Conservation (phyloP, 2,329 filamentous ascomycete genomes). For the Ilyonectria mors-panacis region DNA sequence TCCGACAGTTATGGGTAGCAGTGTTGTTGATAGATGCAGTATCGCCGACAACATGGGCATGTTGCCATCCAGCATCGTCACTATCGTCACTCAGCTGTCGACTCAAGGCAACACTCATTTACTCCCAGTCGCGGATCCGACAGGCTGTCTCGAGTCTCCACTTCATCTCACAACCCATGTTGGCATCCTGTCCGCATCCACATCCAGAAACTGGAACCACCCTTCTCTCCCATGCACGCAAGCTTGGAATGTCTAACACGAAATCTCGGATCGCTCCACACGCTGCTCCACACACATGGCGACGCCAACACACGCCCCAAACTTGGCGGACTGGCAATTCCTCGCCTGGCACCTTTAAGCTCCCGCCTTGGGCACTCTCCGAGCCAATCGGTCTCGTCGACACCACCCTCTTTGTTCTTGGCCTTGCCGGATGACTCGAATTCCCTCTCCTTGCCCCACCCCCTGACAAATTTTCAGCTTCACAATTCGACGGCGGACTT, state of each 20-base stretch:
- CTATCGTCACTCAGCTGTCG: background rate
- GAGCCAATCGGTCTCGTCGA: slow-evolving; percentile 11
- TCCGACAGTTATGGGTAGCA: background rate
- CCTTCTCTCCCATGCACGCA: background rate
- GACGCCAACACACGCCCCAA: slow-evolving; percentile 1
- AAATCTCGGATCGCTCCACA: slow-evolving; percentile 10
- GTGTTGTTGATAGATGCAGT: background rate
- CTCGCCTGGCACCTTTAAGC: slow-evolving; percentile 16
- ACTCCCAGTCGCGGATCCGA: slow-evolving; percentile 12
- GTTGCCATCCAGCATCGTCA: background rate
- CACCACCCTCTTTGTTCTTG: slow-evolving; percentile 3
- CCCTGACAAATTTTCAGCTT: slow-evolving; percentile 25
- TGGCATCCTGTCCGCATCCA: slow-evolving; percentile 9
- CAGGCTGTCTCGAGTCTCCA: slow-evolving; percentile 20
- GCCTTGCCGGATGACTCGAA: slow-evolving; percentile 35
- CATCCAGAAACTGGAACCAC: background rate
- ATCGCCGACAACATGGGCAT: background rate
- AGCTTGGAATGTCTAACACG: background rate
- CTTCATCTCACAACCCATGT: slow-evolving; percentile 16
- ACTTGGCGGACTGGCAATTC: background rate
- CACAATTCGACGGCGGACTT: slow-evolving; percentile 3
- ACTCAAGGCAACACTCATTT: background rate
- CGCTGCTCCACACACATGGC: slow-evolving; percentile 1
- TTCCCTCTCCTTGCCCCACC: slow-evolving; percentile 13
- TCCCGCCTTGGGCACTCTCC: slow-evolving; percentile 16